These are phyloP conservation scores for Grigorovia humatica DNA, from an alignment of 805 yeast species.

Conservation along the genomic window DNA sequence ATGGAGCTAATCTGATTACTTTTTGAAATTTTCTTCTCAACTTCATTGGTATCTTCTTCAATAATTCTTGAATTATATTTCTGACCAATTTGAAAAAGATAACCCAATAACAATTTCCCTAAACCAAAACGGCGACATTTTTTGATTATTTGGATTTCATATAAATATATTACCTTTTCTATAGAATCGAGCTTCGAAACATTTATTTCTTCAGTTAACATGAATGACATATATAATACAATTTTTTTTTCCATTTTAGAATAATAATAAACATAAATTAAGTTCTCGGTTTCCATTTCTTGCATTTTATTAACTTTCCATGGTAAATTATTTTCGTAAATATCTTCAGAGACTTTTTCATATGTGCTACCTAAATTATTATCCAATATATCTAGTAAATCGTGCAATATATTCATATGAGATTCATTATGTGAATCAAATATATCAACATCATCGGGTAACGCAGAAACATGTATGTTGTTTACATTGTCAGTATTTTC, in stretches of 20 bases:
- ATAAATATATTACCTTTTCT: slow-evolving; percentile 20
- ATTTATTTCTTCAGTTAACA: slow-evolving; percentile 20
- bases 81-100: background rate
- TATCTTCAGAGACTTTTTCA: slow-evolving; percentile 6
- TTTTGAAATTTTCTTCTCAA: background rate
- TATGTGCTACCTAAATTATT: slow-evolving; percentile 19
- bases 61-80: background rate
- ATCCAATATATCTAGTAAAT: slow-evolving; percentile 13
- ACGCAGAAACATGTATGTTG: too few relatives aligned
- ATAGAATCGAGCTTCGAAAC: slow-evolving; percentile 3
- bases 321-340: slow-evolving; percentile 14
- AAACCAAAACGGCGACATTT: slow-evolving; percentile 11
- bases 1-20: slow-evolving; percentile 3
- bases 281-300: slow-evolving; percentile 21
- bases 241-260: slow-evolving; percentile 1
- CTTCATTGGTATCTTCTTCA: background rate
- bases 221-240: slow-evolving; percentile 17
- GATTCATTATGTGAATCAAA: background rate
- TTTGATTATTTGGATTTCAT: slow-evolving; percentile 23
- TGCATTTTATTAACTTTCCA: slow-evolving; percentile 21
- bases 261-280: slow-evolving; percentile 21
- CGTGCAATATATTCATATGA: background rate
- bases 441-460: too few relatives aligned
- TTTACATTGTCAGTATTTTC: background rate
- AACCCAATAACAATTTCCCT: slow-evolving; percentile 12